Conservation (phyloP, 441 rosid genomes). For the Eruca vesicaria region DNA sequence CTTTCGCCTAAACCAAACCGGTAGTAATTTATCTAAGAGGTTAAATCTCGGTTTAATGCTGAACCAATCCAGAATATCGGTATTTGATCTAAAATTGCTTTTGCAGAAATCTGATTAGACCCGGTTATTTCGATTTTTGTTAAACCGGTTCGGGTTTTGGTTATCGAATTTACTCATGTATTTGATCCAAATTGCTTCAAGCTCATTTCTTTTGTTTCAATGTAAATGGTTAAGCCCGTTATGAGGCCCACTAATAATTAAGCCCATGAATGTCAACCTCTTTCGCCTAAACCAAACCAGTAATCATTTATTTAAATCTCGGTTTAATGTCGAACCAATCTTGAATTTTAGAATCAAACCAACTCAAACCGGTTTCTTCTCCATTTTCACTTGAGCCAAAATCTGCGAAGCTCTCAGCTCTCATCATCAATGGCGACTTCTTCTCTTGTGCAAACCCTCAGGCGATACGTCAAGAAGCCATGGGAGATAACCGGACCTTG, state of each 20-base stretch:
- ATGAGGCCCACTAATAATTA: neutral
- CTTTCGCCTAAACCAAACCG: too few relatives aligned
- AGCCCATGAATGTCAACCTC: too few relatives aligned
- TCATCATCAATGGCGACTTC: slow-evolving; percentile 53
- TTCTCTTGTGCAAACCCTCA: slow-evolving; percentile 37
- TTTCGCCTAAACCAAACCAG: neutral
- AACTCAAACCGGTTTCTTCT: neutral
- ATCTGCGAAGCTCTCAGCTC: neutral
- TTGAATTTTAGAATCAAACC: neutral
- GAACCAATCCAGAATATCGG: too few relatives aligned
- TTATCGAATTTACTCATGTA: neutral
- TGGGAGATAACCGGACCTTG: slow-evolving; percentile 94
- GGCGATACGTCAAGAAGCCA: slow-evolving; percentile 75
- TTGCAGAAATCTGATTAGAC: slow-evolving; percentile 51
- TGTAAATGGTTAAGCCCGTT: slow-evolving; percentile 15
- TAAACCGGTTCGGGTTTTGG: neutral
- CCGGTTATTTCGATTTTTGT: neutral
- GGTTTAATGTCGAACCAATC: neutral
- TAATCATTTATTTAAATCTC: neutral
- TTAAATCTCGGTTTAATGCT: too few relatives aligned
- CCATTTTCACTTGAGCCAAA: neutral
- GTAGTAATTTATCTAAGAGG: too few relatives aligned
- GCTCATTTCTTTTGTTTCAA: neutral
- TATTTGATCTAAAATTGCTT: too few relatives aligned
- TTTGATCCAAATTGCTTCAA: neutral